phyloP scores from a whole-genome alignment of 2,329 filamentous ascomycete genomes.

The Calonectria pteridis region DNA sequence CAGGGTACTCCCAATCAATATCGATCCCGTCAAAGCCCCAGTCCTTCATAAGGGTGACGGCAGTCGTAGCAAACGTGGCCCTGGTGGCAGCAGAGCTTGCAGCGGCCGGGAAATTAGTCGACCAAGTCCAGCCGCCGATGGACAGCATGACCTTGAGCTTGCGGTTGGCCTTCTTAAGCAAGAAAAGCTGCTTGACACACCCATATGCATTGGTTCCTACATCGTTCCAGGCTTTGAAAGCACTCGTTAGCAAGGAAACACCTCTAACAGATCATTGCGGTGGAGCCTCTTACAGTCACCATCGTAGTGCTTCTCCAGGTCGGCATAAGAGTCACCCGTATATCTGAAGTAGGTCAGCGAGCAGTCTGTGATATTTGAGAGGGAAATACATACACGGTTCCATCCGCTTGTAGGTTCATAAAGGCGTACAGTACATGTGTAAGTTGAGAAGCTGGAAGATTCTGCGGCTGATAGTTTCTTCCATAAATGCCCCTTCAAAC shows the following conservation, averaged over 20 bases:
- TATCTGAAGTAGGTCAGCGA: slow-evolving; percentile 11
- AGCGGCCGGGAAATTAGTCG: slow-evolving; percentile 76
- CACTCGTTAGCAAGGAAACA: not conserved
- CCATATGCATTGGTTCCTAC: slow-evolving; percentile 79
- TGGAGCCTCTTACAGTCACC: slow-evolving; percentile 30
- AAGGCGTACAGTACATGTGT: slow-evolving; percentile 86
- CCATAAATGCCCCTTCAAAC: slow-evolving; percentile 75
- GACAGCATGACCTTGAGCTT: slow-evolving; percentile 81
- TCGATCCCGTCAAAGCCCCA: slow-evolving; percentile 69
- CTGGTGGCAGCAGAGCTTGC: slow-evolving; percentile 70
- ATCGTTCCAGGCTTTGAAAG: slow-evolving; percentile 59
- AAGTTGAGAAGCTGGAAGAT: slow-evolving; percentile 76
- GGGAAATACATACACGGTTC: slow-evolving; percentile 70
- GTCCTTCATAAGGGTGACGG: slow-evolving; percentile 78
- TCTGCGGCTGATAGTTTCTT: slow-evolving; percentile 77
- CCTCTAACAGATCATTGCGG: not conserved
- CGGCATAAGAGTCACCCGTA: slow-evolving; percentile 34
- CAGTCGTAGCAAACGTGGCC: slow-evolving; percentile 75
- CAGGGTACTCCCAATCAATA: slow-evolving; percentile 54
- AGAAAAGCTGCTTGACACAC: slow-evolving; percentile 79
- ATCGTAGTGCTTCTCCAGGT: slow-evolving; percentile 35
- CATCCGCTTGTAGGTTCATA: slow-evolving; percentile 78
- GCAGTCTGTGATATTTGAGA: accelerated
- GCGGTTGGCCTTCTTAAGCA: slow-evolving; percentile 81
- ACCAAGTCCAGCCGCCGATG: slow-evolving; percentile 88